Conservation (phyloP, 352 stramenopile species). For the Blastocystis hominis region DNA sequence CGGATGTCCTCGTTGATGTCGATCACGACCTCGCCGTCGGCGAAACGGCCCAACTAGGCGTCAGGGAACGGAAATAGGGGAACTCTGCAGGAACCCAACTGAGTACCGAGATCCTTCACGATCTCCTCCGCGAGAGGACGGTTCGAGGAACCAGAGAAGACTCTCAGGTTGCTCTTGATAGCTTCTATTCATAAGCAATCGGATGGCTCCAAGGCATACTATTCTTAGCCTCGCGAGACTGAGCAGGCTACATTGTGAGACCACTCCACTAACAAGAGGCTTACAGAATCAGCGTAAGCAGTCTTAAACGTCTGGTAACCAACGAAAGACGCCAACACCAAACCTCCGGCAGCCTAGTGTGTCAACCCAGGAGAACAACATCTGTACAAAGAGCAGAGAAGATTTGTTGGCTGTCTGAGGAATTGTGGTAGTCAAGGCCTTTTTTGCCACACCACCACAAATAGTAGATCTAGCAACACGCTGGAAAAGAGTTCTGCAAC, state of each 20-base stretch:
- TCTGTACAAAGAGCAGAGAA: background rate
- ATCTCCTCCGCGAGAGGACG: conserved; percentile 88
- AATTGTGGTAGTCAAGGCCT: background rate
- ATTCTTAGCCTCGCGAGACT: background rate
- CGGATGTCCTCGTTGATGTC: conserved; percentile 98
- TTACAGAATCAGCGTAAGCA: background rate
- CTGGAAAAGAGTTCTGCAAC: conserved; percentile 43
- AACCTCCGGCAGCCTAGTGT: conserved; percentile 15
- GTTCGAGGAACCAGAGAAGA: conserved; percentile 96
- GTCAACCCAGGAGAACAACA: background rate
- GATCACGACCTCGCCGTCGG: conserved; percentile 97
- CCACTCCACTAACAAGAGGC: background rate
- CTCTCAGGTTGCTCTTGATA: conserved; percentile 58
- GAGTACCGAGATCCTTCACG: conserved; percentile 86
- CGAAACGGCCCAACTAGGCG: conserved; percentile 69
- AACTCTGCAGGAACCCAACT: conserved; percentile 71
- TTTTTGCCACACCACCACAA: background rate
- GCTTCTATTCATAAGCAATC: background rate
- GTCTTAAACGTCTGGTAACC: conserved; percentile 45
- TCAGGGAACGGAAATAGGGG: background rate
- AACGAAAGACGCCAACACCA: background rate
- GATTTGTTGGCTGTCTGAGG: background rate
- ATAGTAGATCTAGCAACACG: background rate
- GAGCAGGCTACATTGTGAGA: conserved; percentile 11
- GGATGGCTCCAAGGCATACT: background rate